Base-by-base conservation (phyloP, 2,329 filamentous ascomycete genomes). In the Lasiodiplodia hormozganensis region DNA sequence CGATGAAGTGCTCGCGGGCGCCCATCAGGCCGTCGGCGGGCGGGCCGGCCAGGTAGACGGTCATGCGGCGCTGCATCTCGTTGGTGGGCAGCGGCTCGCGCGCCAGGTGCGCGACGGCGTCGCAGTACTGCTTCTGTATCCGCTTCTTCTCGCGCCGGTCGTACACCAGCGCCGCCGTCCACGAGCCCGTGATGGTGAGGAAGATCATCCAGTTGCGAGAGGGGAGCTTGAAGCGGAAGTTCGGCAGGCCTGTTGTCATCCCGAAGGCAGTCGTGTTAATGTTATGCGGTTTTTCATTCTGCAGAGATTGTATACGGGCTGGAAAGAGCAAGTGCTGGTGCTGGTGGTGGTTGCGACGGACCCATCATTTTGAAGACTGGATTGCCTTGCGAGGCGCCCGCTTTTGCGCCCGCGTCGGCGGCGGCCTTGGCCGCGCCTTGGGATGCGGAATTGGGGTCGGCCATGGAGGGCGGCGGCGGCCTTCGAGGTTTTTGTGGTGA, bases 161-260 rank as follows among this genome's bases (percentile, higher is more conserved):
- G 84, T 99, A 97, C 77, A 96, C 87, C 68, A 98, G 86, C 65
- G 93, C 92, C 18, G 88, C 89, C 6, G 92, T 89, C 77, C 97
- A 91, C 57, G 92, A 88, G 65, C 90, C 90, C 12, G 91, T 90
- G 67, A 98, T 80, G 57, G 91, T 85, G 80, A 94, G 89, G 83
- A 99, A 99, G 76, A 99, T 97, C 82, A 96, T 89, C 96, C 96
- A 99, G 79, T 98, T 98, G 70, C 96, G 92, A 21, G 95, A 98
- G 8, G 96, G 96, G 21, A 99, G 88, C 80, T 89, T 93, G 74
- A 90, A 87, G 69, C 92, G 91, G 70, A 97, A 88, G 73, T 90
- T 92, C 62, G 95, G 95, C 69, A 99, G 84, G 68, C 95, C 95
- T 90, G 68, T 18, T 43, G 40, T 43, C 31, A 34, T 18, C 14